A percentile compares a stretch with the other conserved stretches of the same genome.
Evolutionary conservation across 306 rosid genomes (phyloP).

Genomic region (Corylus heterophylla): DNA sequence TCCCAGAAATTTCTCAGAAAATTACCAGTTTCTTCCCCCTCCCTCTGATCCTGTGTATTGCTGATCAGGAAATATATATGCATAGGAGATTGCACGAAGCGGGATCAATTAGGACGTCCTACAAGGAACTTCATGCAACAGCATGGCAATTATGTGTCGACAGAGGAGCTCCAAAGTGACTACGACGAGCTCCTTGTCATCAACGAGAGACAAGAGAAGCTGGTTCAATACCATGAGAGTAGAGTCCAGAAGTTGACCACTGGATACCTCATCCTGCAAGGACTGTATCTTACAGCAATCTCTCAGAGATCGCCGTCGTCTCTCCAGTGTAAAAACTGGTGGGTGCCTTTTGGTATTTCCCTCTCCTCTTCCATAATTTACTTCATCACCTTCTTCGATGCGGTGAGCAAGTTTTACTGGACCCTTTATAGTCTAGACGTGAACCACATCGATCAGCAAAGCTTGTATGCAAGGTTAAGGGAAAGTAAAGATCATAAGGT

Average conservation of each 20-base stretch:
- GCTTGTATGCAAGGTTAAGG: not conserved
- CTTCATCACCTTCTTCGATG: slow-evolving; percentile 9
- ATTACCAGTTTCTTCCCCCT: too few relatives aligned
- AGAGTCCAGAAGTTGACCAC: slow-evolving; percentile 11
- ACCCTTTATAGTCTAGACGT: slow-evolving; percentile 1
- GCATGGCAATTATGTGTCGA: too few relatives aligned
- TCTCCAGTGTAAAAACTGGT: not conserved
- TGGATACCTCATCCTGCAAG: not conserved
- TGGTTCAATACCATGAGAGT: not conserved
- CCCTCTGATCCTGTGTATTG: too few relatives aligned
- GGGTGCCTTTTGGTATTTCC: not conserved
- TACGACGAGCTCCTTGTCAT: not conserved
- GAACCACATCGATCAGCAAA: not conserved
- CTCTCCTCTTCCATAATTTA: not conserved
- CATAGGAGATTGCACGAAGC: too few relatives aligned
- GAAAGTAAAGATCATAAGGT: not conserved
- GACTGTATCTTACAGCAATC: not conserved
- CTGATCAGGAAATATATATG: too few relatives aligned
- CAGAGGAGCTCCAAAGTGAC: not conserved
- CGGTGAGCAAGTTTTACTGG: slow-evolving; percentile 2
- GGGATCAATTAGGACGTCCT: too few relatives aligned
- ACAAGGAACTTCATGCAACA: too few relatives aligned
- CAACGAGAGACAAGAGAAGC: slow-evolving; percentile 7
- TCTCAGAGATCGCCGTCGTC: not conserved
- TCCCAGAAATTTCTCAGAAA: too few relatives aligned